Evolutionary conservation across 352 stramenopile species (phyloP).

Genomic region (Globisporangium barbulae): DNA sequence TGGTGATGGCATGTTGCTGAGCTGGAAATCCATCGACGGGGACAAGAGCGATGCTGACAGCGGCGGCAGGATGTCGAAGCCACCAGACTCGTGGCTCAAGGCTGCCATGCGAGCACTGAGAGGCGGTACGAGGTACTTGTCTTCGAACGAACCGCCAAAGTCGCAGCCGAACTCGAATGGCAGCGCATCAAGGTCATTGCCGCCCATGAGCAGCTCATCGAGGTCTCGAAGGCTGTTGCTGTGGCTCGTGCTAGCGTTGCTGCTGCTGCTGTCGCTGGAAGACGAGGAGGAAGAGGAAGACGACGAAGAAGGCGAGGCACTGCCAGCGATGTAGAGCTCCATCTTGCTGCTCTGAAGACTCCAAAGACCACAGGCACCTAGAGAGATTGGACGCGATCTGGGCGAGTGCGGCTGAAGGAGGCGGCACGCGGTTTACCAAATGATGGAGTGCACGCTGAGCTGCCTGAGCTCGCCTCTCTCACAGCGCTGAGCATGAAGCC

Average conservation of each 20-base stretch:
- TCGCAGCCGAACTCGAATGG: slow-evolving; percentile 42
- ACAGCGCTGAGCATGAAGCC: background rate
- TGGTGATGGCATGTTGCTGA: background rate
- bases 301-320: background rate
- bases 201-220: slow-evolving; percentile 34
- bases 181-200: slow-evolving; percentile 28
- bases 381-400: background rate
- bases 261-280: slow-evolving; percentile 3
- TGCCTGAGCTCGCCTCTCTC: background rate
- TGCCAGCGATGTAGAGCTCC: slow-evolving; percentile 7
- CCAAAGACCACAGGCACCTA: background rate
- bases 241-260: background rate
- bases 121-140: slow-evolving; percentile 22
- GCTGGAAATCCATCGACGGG: slow-evolving; percentile 4
- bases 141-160: slow-evolving; percentile 36
- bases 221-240: slow-evolving; percentile 26
- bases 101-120: background rate
- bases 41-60: slow-evolving; percentile 15
- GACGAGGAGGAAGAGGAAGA: background rate
- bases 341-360: background rate
- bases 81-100: slow-evolving; percentile 4
- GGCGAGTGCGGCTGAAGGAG: background rate
- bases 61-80: slow-evolving; percentile 12
- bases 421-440: slow-evolving; percentile 12
- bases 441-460: slow-evolving; percentile 1